Percentiles rank a stretch among this genome's conserved stretches.
These are phyloP conservation scores for Tagetes erecta DNA, from an alignment of 129 eudicot genomes.

Conservation along the genomic window DNA sequence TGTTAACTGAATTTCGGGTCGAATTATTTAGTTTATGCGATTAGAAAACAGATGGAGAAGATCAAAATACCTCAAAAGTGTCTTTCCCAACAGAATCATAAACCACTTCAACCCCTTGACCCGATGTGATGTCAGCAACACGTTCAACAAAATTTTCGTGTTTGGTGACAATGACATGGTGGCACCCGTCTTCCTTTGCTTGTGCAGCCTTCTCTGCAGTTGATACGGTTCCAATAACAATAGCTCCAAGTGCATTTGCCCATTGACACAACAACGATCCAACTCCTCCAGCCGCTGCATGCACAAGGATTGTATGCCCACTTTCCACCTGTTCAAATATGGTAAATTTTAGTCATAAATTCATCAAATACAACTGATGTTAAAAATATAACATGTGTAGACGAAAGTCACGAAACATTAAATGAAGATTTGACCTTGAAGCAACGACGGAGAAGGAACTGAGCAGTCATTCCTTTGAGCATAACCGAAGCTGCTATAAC, in stretches of 20 bases:
- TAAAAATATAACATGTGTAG: too few relatives aligned
- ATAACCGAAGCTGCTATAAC: slow-evolving; percentile 60
- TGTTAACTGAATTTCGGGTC: too few relatives aligned
- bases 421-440: slow-evolving; percentile 40
- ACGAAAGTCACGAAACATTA: too few relatives aligned
- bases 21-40: too few relatives aligned
- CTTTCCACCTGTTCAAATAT: slow-evolving; percentile 51
- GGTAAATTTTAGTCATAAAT: not conserved
- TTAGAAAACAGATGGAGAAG: not conserved
- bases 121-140: slow-evolving; percentile 69
- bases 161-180: slow-evolving; percentile 63
- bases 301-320: slow-evolving; percentile 77
- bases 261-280: slow-evolving; percentile 82
- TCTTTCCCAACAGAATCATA: slow-evolving; percentile 84
- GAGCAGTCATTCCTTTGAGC: slow-evolving; percentile 78
- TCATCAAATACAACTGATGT: not conserved
- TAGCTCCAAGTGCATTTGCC: slow-evolving; percentile 80
- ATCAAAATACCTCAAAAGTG: slow-evolving; percentile 63
- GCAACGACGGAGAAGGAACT: slow-evolving; percentile 58
- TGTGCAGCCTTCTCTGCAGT: slow-evolving; percentile 68
- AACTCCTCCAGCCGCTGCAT: slow-evolving; percentile 88
- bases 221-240: slow-evolving; percentile 81
- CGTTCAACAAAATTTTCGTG: slow-evolving; percentile 66
- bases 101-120: slow-evolving; percentile 78
- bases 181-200: slow-evolving; percentile 84